Base-by-base conservation (phyloP, 2,329 filamentous ascomycete genomes). In the Neonectria sp. region DNA sequence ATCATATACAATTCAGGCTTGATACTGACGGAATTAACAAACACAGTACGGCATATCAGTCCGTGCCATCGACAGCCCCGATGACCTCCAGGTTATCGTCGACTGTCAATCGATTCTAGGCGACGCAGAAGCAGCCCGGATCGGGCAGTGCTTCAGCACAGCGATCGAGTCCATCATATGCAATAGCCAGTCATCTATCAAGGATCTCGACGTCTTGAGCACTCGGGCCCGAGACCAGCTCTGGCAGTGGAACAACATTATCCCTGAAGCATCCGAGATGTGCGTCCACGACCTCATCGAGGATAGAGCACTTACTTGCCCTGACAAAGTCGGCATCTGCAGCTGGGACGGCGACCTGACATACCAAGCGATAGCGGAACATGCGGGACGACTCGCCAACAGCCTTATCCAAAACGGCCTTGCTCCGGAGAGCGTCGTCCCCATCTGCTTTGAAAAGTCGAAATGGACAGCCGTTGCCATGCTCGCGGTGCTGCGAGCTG, bases 301-400 rank as follows among this genome's bases (percentile, higher is more conserved):
- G 3, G 63, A 67, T 12, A 53, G 51, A 15, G 67, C 65, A 5
- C n/a, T 48, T n/a, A 55, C 61, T 2, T 53, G 60, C 11, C 72
- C 70, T 6, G 27, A 55, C 13, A 65, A 67, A 3, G 51, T 58
- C 11, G 74, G 72, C 6, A 60, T 76, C 43, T 74, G 61, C 45
- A 67, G 72, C 9, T 76, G 70, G 74, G 73, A 75, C 49, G 74
- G 58, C 40, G 15, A 75, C 48, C 78, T 83, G 62, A 82, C 82
- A 7, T 85, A 84, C 63, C 61, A 73, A 48, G 77, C 85, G 40
- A 71, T 85, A 3, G 80, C 84, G 45, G 63, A 68, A 0, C 73
- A 79, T 12, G 83, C 84, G 1, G 79, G 79, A 37, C 67, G 74
- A 2, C 76, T 85, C 13, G 83, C 83, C 6, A 67, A 68, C 11